Conservation (phyloP, 129 eudicot genomes). For the Ambrosia trifida region DNA sequence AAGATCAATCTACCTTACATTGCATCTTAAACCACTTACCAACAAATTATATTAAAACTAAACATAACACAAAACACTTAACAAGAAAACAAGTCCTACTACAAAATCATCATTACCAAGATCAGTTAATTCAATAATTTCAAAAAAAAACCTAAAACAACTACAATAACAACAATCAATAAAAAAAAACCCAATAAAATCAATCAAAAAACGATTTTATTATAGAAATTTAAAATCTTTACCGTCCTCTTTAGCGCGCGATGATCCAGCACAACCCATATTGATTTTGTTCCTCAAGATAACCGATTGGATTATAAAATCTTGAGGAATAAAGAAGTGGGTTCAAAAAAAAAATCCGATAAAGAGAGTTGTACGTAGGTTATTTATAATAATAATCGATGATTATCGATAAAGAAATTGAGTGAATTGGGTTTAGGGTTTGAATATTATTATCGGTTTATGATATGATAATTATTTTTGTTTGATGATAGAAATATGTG, state of each 20-base stretch:
- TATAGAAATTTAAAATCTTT: not conserved
- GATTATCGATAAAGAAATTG: not conserved
- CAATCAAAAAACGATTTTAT: not conserved
- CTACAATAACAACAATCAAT: not conserved
- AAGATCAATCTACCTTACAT: not conserved
- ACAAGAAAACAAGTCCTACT: not conserved
- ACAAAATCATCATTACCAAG: slow-evolving; percentile 1
- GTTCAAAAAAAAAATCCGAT: too few relatives aligned
- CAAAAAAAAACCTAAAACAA: slow-evolving; percentile 15
- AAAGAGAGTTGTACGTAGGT: not conserved
- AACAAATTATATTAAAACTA: not conserved
- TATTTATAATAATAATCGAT: too few relatives aligned
- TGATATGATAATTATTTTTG: not conserved
- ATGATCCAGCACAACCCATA: slow-evolving; percentile 43
- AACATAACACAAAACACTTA: not conserved
- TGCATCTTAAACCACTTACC: not conserved
- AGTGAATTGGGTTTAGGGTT: not conserved
- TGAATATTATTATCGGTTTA: not conserved
- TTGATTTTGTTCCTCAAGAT: not conserved
- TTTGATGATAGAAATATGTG: not conserved
- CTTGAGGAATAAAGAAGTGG: not conserved
- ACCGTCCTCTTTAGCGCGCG: slow-evolving; percentile 36
- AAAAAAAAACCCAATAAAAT: slow-evolving; percentile 16
- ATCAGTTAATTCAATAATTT: slow-evolving; percentile 4
- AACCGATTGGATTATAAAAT: not conserved